Evolutionary conservation across 2,329 filamentous ascomycete species (phyloP), one percentile per base, ranked within the genome.

Genomic region (Talaromyces sp.): DNA sequence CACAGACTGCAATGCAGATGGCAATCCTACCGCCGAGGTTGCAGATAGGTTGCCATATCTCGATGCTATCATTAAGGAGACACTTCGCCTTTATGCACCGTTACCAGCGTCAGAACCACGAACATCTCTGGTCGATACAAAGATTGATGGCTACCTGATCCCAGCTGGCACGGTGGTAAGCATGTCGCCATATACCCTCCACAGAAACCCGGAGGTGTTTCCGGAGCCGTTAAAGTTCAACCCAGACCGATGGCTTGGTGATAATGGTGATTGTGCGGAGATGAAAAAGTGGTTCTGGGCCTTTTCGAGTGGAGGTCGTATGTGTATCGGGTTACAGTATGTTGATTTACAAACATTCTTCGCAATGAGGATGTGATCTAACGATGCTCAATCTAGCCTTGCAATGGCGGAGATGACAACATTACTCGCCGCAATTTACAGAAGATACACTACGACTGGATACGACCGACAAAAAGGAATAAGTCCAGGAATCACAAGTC

Each of bases 331-430:
- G 0, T 69, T 78, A 67, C 75, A 77, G 70, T 74, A 65, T 67
- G 72, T 67, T 3, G 17, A 11, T 36, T 36, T 40, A 40, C 2
- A 40, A 40, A 17, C 13, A 40, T 15, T 15, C 36, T 1, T 40
- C 11, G 11, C 22, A 49, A 7, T 27, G 5, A 49, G 22, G 11
- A 2, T n/a, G 13, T 13, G 19, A 8, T 27, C n/a, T 61, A 13
- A 58, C 19, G 17, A 29, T 13, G 6, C 61, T n/a, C 17, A 5
- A 34, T 29, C n/a, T 56, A 81, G 79, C 70, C 72, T 84, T 8
- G 82, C 82, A 1, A 82, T 83, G 77, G 80, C 80, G 13, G 82
- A 84, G 69, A 83, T 84, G 81, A 81, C 79, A 1, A 81, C 79
- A 1, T 69, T 84, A 7, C 70, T 80, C 0, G 76, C 81, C 3